Percentiles rank a stretch among this genome's conserved stretches.
phyloP scores from a whole-genome alignment of 163 green algal species.

The Scenedesmus sp. region DNA sequence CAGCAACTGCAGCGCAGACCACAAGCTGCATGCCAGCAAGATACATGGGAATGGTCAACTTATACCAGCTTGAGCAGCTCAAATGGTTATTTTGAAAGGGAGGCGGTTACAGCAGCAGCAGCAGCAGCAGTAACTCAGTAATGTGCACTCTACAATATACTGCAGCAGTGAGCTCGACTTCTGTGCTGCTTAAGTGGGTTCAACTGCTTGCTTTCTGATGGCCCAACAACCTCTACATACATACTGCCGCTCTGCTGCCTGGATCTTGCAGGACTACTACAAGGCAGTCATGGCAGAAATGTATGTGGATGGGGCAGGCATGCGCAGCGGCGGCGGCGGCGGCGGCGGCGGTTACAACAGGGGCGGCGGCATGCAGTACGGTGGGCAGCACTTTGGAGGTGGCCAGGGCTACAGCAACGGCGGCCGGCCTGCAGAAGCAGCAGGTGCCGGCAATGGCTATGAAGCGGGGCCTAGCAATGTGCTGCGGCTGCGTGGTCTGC shows the following conservation, averaged over 20 bases:
- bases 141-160: background rate
- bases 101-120: background rate
- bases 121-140: background rate
- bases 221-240: background rate
- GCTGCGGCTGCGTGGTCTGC: constrained; percentile 92
- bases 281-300: constrained; percentile 76
- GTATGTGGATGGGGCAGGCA: constrained; percentile 61
- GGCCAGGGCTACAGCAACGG: constrained; percentile 48
- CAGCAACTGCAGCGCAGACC: background rate
- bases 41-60: background rate
- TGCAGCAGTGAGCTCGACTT: background rate
- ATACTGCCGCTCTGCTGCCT: background rate
- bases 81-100: too few species aligned
- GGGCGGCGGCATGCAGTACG: constrained; percentile 3
- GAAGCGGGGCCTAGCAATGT: constrained; percentile 68
- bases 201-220: background rate
- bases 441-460: constrained; percentile 19
- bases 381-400: constrained; percentile 23
- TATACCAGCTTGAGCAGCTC: background rate
- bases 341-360: constrained; percentile 8
- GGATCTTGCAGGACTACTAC: constrained; percentile 84
- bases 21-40: background rate
- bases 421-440: constrained; percentile 43
- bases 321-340: constrained; percentile 20
- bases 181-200: too few species aligned